phyloP scores from a whole-genome alignment of 2,329 filamentous ascomycete species.

The Cytospora mali region DNA sequence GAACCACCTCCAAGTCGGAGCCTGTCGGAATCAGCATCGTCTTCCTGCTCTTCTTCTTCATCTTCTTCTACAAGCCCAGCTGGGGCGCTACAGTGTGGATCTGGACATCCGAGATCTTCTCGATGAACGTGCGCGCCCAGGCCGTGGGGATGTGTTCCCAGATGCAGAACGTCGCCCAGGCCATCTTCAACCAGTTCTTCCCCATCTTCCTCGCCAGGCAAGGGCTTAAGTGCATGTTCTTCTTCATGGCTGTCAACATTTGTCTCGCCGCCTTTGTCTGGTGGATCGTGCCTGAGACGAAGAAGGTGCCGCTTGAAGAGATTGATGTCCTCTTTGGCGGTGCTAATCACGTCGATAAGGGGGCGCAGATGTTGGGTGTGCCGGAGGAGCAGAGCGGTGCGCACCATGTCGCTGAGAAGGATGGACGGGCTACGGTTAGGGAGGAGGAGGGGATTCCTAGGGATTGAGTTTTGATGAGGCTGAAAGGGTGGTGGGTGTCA shows the following conservation, averaged over 20 bases:
- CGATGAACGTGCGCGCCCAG: constrained; percentile 70
- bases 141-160: constrained; percentile 67
- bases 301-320: constrained; percentile 53
- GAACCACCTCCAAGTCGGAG: constrained; percentile 53
- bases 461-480: no score
- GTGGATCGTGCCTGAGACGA: constrained; percentile 52
- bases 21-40: constrained; percentile 66
- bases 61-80: constrained; percentile 66
- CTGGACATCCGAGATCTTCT: constrained; percentile 68
- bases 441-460: constrained; percentile 22
- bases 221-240: constrained; percentile 46
- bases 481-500: no score
- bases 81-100: constrained; percentile 71
- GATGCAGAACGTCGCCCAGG: constrained; percentile 64
- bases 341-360: constrained; percentile 58
- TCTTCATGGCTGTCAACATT: constrained; percentile 48
- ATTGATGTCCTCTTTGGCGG: constrained; percentile 60
- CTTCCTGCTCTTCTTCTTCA: constrained; percentile 65
- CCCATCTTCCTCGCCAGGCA: constrained; percentile 61
- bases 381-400: constrained; percentile 28
- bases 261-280: constrained; percentile 48
- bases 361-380: constrained; percentile 47
- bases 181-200: constrained; percentile 66
- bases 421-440: constrained; percentile 21
- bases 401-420: constrained; percentile 30